A percentile compares a stretch with the other conserved stretches of the same genome.
These are phyloP conservation scores for Basipetospora sp. DNA, from an alignment of 2,329 filamentous ascomycete genomes.

Conservation along the genomic window DNA sequence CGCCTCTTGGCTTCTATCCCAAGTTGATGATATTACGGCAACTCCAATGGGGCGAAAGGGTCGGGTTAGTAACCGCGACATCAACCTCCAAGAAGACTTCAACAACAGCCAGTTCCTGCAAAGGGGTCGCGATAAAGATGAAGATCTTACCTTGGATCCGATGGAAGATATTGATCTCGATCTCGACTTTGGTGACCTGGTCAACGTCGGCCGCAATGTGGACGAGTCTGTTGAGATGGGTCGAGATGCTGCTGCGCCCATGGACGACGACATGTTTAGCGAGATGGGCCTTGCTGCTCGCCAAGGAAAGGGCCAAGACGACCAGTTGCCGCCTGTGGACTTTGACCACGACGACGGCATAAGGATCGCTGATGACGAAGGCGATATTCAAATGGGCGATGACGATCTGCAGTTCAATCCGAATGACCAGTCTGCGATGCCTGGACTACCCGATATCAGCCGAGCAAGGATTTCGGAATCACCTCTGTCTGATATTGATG, in stretches of 20 bases:
- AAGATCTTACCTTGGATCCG: conserved; percentile 38
- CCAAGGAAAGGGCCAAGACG: conserved; percentile 37
- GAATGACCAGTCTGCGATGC: conserved; percentile 43
- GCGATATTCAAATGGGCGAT: conserved; percentile 45
- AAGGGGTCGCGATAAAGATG: conserved; percentile 44
- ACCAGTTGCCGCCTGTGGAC: conserved; percentile 40
- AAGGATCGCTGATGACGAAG: conserved; percentile 48
- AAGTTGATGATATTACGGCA: conserved; percentile 45
- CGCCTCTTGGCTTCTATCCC: conserved; percentile 67
- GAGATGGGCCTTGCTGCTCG: conserved; percentile 45
- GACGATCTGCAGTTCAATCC: conserved; percentile 52
- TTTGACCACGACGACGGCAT: conserved; percentile 41
- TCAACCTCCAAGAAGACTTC: conserved; percentile 54
- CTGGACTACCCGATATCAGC: conserved; percentile 32
- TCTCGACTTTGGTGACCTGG: conserved; percentile 55
- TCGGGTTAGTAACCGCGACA: conserved; percentile 46
- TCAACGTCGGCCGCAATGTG: conserved; percentile 40
- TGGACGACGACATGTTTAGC: conserved; percentile 56
- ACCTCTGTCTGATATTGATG: conserved; percentile 55
- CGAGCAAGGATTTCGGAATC: conserved; percentile 54
- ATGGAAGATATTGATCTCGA: conserved; percentile 56
- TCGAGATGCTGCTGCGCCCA: conserved; percentile 62
- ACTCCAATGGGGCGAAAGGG: conserved; percentile 40
- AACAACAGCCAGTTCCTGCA: conserved; percentile 70
- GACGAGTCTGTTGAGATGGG: conserved; percentile 71